phyloP scores from a whole-genome alignment of 768 basidiomycete genomes.

The Kwoniella heveanensis region DNA sequence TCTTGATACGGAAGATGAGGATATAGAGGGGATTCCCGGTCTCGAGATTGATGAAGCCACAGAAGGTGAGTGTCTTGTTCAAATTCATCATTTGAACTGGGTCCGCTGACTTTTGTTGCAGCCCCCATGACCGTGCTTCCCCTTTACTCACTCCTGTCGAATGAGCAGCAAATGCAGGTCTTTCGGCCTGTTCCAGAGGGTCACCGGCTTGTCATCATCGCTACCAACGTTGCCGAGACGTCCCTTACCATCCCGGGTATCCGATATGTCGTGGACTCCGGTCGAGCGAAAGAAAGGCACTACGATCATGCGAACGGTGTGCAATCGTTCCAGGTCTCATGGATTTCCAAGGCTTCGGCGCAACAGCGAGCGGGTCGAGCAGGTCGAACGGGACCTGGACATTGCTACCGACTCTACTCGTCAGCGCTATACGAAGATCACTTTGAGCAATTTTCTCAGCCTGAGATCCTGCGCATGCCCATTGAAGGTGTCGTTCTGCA shows the following conservation, averaged over 20 bases:
- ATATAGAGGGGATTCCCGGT: conserved; percentile 55
- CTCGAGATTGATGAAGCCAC: conserved; percentile 57
- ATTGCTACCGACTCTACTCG: conserved; percentile 96
- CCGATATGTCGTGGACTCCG: conserved; percentile 95
- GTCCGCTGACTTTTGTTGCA: conserved; percentile 49
- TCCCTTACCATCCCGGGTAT: conserved; percentile 96
- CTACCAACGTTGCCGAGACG: conserved; percentile 96
- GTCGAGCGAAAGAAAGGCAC: conserved; percentile 91
- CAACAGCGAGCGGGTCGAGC: conserved; percentile 93
- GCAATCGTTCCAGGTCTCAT: conserved; percentile 86
- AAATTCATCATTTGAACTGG: neutral
- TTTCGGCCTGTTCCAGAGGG: conserved; percentile 81
- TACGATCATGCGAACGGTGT: conserved; percentile 80
- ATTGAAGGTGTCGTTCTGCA: conserved; percentile 96
- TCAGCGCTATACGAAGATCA: conserved; percentile 91
- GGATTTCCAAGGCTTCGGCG: conserved; percentile 94
- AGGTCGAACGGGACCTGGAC: conserved; percentile 95
- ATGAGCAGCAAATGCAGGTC: conserved; percentile 92
- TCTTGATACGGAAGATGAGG: conserved; percentile 66
- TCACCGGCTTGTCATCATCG: conserved; percentile 83
- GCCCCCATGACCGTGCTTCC: conserved; percentile 94
- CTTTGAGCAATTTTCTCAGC: conserved; percentile 80
- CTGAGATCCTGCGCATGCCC: conserved; percentile 92
- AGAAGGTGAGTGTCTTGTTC: conserved; percentile 16
- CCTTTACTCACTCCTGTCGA: conserved; percentile 86